Evolutionary conservation across 441 rosid genomes (phyloP).

Genomic region (Aleurites moluccanus): DNA sequence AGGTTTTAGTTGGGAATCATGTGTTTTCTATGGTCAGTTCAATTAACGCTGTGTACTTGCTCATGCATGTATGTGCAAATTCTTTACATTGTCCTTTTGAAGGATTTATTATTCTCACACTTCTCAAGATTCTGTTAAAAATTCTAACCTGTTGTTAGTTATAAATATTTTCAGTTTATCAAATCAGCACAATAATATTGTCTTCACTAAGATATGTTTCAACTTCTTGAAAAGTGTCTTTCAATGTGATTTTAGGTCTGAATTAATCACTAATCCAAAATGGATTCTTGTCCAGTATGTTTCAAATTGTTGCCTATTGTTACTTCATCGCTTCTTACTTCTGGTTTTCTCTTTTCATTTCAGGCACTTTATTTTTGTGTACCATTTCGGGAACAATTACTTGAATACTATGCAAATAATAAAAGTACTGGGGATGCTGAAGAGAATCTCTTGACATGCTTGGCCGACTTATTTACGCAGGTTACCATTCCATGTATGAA

Average conservation of each 20-base stretch:
- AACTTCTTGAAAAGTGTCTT: conserved; percentile 1
- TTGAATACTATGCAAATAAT: conserved; percentile 75
- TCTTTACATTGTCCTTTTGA: not conserved
- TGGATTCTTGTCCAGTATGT: not conserved
- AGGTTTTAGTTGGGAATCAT: not conserved
- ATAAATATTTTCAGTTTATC: not conserved
- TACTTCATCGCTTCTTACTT: not conserved
- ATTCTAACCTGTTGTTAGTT: not conserved
- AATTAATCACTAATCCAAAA: not conserved
- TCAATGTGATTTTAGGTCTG: conserved; percentile 8
- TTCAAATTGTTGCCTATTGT: not conserved
- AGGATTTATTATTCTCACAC: not conserved
- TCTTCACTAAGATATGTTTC: not conserved
- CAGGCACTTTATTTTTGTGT: conserved; percentile 99
- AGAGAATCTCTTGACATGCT: conserved; percentile 94
- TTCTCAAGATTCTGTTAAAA: not conserved
- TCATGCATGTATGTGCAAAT: not conserved
- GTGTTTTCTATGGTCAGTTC: not conserved
- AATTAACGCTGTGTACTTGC: not conserved
- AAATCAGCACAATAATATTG: too few relatives aligned
- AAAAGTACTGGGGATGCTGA: conserved; percentile 75
- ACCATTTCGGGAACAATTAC: conserved; percentile 95
- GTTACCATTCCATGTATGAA: conserved; percentile 31
- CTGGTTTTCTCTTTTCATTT: conserved; percentile 15
- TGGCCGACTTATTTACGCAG: conserved; percentile 95